Conservation (phyloP, 1,139 yeast species). For the Trichomonascaceae sp. region DNA sequence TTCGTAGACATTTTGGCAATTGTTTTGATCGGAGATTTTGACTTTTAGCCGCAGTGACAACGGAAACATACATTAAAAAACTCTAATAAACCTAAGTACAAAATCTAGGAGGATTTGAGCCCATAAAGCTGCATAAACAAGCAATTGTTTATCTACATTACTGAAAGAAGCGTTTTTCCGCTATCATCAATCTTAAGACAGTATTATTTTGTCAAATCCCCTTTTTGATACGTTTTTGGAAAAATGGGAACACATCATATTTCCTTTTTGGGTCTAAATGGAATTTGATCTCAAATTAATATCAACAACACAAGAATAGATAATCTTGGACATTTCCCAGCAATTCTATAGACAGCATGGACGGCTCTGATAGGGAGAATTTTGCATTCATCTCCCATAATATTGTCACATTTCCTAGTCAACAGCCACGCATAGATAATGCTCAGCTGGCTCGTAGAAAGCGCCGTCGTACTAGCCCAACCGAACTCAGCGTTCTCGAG, state of each 20-base stretch:
- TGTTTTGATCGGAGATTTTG: not conserved
- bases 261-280: slow-evolving; percentile 6
- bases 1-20: not conserved
- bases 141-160: not conserved
- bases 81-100: not conserved
- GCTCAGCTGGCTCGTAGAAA: slow-evolving; percentile 88
- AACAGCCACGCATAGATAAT: slow-evolving; percentile 82
- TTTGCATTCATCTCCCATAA: slow-evolving; percentile 80
- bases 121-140: not conserved
- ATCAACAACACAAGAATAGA: not conserved
- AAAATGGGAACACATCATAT: not conserved
- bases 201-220: not conserved
- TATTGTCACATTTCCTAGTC: slow-evolving; percentile 75
- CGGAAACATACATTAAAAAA: not conserved
- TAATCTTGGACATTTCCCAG: not conserved
- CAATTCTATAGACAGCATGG: not conserved
- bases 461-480: slow-evolving; percentile 90
- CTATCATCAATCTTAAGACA: not conserved
- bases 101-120: not conserved
- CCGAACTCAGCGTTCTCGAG: slow-evolving; percentile 74
- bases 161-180: not conserved
- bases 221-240: not conserved
- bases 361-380: slow-evolving; percentile 1
- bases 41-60: not conserved
- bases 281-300: slow-evolving; percentile 1